Evolutionary conservation across 2,329 filamentous ascomycete species (phyloP).

Genomic region (Phoma sp.): DNA sequence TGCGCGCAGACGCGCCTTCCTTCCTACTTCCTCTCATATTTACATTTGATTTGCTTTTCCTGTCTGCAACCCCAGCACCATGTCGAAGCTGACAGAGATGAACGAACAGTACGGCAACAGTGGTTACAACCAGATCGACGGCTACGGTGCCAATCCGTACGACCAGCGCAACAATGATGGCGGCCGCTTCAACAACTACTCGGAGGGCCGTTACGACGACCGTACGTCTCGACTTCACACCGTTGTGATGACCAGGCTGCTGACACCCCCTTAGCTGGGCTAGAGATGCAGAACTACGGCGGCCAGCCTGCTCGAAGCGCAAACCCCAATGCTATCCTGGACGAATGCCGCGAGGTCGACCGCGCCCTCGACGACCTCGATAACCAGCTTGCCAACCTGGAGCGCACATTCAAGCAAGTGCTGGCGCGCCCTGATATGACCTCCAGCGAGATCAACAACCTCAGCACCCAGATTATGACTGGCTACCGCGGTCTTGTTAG

Average conservation of each 20-base stretch:
- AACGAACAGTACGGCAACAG: constrained; percentile 50
- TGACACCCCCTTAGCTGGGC: constrained; percentile 43
- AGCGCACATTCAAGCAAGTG: constrained; percentile 71
- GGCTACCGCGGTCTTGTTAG: constrained; percentile 80
- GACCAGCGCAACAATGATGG: constrained; percentile 51
- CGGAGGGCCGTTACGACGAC: constrained; percentile 46
- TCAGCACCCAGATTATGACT: constrained; percentile 81
- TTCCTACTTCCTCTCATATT: constrained; percentile 10
- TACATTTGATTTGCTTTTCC: constrained; percentile 14
- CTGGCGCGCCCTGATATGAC: constrained; percentile 78
- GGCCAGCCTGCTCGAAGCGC: constrained; percentile 29
- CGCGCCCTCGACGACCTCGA: constrained; percentile 77
- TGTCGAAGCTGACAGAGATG: constrained; percentile 28
- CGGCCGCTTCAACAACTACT: constrained; percentile 63
- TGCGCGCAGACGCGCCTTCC: constrained; percentile 13
- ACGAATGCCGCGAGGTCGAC: constrained; percentile 83
- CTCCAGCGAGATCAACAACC: constrained; percentile 71
- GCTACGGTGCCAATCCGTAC: constrained; percentile 53
- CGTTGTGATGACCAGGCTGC: constrained; percentile 22
- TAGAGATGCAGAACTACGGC: constrained; percentile 73
- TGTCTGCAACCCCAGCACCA: not conserved
- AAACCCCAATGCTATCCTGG: constrained; percentile 77
- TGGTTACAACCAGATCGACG: constrained; percentile 50
- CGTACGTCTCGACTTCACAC: constrained; percentile 37
- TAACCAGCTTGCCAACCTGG: constrained; percentile 72